Conservation (phyloP, 2,329 filamentous ascomycete genomes). For the Dissoconium aciculare region DNA sequence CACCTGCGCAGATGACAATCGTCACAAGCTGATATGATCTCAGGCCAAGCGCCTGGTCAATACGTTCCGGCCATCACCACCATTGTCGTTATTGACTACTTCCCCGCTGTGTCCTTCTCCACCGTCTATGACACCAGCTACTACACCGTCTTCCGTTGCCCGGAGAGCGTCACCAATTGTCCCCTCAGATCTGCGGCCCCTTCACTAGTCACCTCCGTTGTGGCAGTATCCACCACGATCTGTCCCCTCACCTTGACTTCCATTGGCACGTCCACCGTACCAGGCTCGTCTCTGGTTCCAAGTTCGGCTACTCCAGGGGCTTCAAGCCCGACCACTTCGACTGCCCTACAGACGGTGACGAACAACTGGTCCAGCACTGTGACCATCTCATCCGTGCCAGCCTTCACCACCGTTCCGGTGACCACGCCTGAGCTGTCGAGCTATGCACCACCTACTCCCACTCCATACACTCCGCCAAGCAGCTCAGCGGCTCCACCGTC, state of each 20-base stretch:
- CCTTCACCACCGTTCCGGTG: too few species aligned
- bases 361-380: background rate
- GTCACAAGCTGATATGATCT: background rate
- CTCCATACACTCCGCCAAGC: slow-evolving; percentile 2
- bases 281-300: slow-evolving; percentile 2
- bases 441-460: too few species aligned
- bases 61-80: slow-evolving; percentile 7
- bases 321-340: background rate
- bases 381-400: too few species aligned
- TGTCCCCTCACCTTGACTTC: slow-evolving; percentile 27
- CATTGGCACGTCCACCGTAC: slow-evolving; percentile 6
- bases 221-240: slow-evolving; percentile 30
- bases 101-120: slow-evolving; percentile 26
- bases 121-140: slow-evolving; percentile 30
- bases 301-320: background rate
- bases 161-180: slow-evolving; percentile 26
- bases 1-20: background rate
- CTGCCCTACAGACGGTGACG: background rate
- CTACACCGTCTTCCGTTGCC: slow-evolving; percentile 30
- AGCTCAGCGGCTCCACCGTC: slow-evolving; percentile 3
- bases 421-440: too few species aligned
- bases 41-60: background rate
- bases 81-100: slow-evolving; percentile 17
- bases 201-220: slow-evolving; percentile 26
- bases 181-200: slow-evolving; percentile 20